Base-by-base conservation (phyloP, 495 filamentous ascomycete genomes). In the Penicillium silybi region DNA sequence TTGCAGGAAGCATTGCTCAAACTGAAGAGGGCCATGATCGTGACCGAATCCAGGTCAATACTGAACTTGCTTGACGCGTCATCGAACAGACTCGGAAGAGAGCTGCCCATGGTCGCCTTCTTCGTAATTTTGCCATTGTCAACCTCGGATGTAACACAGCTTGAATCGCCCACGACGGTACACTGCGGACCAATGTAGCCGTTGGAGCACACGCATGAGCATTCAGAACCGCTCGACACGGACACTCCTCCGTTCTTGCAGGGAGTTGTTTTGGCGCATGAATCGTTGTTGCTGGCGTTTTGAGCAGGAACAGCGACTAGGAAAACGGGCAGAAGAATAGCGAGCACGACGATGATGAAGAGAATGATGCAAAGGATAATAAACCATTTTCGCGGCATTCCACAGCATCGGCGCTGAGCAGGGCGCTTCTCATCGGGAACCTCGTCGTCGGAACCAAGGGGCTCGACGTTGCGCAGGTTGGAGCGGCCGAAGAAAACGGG, bases 201-300 rank as follows among this genome's bases (percentile, higher is more conserved):
- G 56, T 90, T 89, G 6, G 83, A 77, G 60, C 93, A 98, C 23
- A 96, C 78, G 63, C 93, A 98, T 9, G 85, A 84, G 70, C 93
- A 97, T 32, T 79, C 65, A 7, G 79, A 76, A 29, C 79, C 73
- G 25, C 79, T 78, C 16, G 86, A 66, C 18, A 93, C 77, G 35
- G 81, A 89, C 8, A 85, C 82, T 16, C 93, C 93, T 23, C 90
- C 89, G 60, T 97, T 96, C 43, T 80, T 69, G 66, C 92, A 97
- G 1, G 77, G 72, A 17, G 71, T 66, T 17, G 52, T 74, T 40
- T 69, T 63, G 57, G 79, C 75, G 63, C 87, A 88, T 55, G n/a
- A 71, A 53, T 32, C 76, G 48, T 13, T 67, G 25, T 38, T 46
- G 42, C 32, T 57, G 27, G 59, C 53, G 34, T 83, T 77, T 44